These are phyloP conservation scores for Cerrena zonata DNA, from an alignment of 1,284 basidiomycete species.

Conservation along the genomic window DNA sequence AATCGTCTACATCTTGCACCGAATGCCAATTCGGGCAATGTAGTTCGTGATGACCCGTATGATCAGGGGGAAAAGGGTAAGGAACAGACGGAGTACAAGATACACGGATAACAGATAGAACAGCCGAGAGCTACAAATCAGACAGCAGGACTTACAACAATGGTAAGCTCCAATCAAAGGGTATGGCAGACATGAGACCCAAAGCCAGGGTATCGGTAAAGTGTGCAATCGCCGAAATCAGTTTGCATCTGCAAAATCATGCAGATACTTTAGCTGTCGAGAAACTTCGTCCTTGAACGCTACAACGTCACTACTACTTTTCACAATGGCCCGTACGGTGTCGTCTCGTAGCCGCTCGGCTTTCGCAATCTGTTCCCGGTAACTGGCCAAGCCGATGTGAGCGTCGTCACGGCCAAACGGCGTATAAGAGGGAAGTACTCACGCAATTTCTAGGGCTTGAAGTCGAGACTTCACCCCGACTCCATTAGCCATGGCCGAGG, in stretches of 20 bases:
- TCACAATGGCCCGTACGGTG: constrained; percentile 71
- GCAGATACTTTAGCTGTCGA: constrained; percentile 56
- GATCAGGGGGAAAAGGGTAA: too few relatives aligned
- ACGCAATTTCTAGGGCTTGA: constrained; percentile 57
- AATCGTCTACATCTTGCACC: too few relatives aligned
- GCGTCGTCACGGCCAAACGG: background rate
- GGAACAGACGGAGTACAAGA: too few relatives aligned
- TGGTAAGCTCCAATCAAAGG: background rate
- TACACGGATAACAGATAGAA: background rate
- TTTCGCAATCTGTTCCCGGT: constrained; percentile 71
- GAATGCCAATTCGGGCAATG: too few relatives aligned
- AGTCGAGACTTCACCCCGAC: constrained; percentile 73
- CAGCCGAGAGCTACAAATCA: background rate
- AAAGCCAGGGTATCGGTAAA: background rate
- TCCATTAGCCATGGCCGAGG: constrained; percentile 68
- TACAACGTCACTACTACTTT: constrained; percentile 73
- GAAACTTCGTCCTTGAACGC: constrained; percentile 74
- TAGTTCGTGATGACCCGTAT: too few relatives aligned
- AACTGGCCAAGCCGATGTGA: constrained; percentile 36
- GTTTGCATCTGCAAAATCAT: constrained; percentile 59
- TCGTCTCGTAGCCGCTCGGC: constrained; percentile 67
- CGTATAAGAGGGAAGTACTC: constrained; percentile 14
- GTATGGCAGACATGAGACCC: background rate
- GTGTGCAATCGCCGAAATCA: constrained; percentile 16
- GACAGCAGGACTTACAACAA: background rate